Conservation (phyloP, 2,329 filamentous ascomycete species). For the Aureobasidium sp. region DNA sequence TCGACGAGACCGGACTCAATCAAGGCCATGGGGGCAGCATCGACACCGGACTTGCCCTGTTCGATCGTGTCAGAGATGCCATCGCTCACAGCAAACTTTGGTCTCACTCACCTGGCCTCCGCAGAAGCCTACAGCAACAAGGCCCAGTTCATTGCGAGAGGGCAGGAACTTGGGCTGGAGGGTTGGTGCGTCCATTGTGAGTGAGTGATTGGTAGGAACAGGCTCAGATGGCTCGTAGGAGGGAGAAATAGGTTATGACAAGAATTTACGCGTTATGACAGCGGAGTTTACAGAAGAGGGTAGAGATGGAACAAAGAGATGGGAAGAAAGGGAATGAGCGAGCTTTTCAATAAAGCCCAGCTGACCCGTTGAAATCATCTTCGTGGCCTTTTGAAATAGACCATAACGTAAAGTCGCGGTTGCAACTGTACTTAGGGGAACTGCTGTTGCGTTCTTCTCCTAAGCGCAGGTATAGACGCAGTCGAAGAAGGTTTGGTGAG, state of each 20-base stretch:
- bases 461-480: slow-evolving; percentile 14
- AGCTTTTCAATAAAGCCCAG: slow-evolving; percentile 4
- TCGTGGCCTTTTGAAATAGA: slow-evolving; percentile 12
- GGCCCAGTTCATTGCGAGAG: slow-evolving; percentile 69
- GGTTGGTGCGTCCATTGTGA: slow-evolving; percentile 42
- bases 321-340: slow-evolving; percentile 8
- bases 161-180: slow-evolving; percentile 69
- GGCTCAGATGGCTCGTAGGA: background rate
- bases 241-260: background rate
- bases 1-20: slow-evolving; percentile 80
- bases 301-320: slow-evolving; percentile 12
- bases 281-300: background rate
- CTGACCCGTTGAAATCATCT: slow-evolving; percentile 8
- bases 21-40: slow-evolving; percentile 79
- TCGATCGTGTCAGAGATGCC: background rate
- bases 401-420: slow-evolving; percentile 11
- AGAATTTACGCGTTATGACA: background rate
- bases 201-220: background rate
- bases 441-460: background rate
- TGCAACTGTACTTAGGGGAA: slow-evolving; percentile 16
- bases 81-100: background rate
- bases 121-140: slow-evolving; percentile 93
- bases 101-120: slow-evolving; percentile 68
- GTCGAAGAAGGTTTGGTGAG: background rate
- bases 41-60: slow-evolving; percentile 83